Conservation (phyloP, 2,329 filamentous ascomycete species). For the Phyllosticta citriasiana region DNA sequence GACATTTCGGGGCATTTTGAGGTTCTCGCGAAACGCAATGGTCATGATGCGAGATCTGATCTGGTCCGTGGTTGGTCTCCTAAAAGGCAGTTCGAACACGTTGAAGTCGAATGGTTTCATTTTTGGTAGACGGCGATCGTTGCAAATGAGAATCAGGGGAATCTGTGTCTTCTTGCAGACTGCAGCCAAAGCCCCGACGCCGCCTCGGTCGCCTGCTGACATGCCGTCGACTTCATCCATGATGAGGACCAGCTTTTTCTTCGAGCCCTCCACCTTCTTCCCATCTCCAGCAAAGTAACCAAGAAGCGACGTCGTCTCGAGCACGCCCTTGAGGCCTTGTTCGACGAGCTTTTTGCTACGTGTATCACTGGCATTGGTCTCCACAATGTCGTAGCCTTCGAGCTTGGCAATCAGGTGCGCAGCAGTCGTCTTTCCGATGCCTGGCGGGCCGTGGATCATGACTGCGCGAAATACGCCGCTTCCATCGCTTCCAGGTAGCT, state of each 20-base stretch:
- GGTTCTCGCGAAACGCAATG: slow-evolving; percentile 81
- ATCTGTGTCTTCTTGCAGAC: slow-evolving; percentile 93
- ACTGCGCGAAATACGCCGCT: slow-evolving; percentile 77
- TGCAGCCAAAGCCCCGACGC: slow-evolving; percentile 86
- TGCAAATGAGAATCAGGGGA: slow-evolving; percentile 95
- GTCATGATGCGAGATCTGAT: slow-evolving; percentile 89
- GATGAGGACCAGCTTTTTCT: slow-evolving; percentile 90
- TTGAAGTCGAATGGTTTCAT: slow-evolving; percentile 96
- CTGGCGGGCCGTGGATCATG: slow-evolving; percentile 89
- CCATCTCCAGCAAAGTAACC: slow-evolving; percentile 84
- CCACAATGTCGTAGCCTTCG: slow-evolving; percentile 85
- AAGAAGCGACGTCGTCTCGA: slow-evolving; percentile 85
- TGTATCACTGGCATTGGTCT: slow-evolving; percentile 92
- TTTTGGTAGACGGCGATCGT: slow-evolving; percentile 83
- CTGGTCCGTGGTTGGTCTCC: slow-evolving; percentile 80
- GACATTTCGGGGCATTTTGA: slow-evolving; percentile 74
- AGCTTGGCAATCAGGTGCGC: slow-evolving; percentile 89
- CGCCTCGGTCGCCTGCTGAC: slow-evolving; percentile 92
- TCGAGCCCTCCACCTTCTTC: slow-evolving; percentile 65
- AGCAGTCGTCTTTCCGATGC: slow-evolving; percentile 95
- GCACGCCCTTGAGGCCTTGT: slow-evolving; percentile 72
- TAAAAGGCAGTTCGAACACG: slow-evolving; percentile 77
- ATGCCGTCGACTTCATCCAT: slow-evolving; percentile 99
- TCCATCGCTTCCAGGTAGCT: slow-evolving; percentile 73
- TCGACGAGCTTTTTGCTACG: slow-evolving; percentile 95